A percentile compares a stretch with the other conserved stretches of the same genome.
phyloP scores from a whole-genome alignment of 805 yeast genomes.

The Sungouiella thailandica region DNA sequence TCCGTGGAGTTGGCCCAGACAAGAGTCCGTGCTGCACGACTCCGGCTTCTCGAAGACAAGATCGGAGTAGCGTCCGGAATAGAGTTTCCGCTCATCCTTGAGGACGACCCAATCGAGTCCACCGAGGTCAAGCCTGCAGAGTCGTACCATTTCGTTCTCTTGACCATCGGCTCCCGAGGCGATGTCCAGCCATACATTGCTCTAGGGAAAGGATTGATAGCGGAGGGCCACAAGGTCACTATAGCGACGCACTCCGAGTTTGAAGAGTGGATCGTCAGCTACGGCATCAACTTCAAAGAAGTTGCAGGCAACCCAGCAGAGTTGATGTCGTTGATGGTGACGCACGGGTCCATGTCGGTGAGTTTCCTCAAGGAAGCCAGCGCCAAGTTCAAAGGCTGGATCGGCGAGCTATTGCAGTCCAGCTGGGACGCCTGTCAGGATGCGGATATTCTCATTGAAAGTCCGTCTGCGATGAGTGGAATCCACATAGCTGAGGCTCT shows the following conservation, averaged over 20 bases:
- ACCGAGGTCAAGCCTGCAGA: constrained; percentile 51
- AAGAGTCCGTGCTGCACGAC: constrained; percentile 50
- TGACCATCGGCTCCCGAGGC: constrained; percentile 94
- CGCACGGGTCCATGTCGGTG: constrained; percentile 82
- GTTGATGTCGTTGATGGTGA: constrained; percentile 87
- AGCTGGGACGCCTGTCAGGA: constrained; percentile 87
- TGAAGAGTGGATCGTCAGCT: constrained; percentile 61
- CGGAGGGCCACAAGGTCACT: constrained; percentile 79
- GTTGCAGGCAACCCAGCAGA: constrained; percentile 94
- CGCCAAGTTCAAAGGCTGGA: constrained; percentile 76
- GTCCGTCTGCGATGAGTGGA: constrained; percentile 97
- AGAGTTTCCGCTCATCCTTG: constrained; percentile 64
- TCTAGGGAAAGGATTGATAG: constrained; percentile 67
- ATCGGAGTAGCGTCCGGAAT: constrained; percentile 55
- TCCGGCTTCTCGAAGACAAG: constrained; percentile 64
- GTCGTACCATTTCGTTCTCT: constrained; percentile 54
- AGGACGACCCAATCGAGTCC: constrained; percentile 53
- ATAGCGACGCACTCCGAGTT: constrained; percentile 88
- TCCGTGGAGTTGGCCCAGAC: constrained; percentile 3
- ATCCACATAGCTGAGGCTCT: constrained; percentile 92
- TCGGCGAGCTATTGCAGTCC: constrained; percentile 60
- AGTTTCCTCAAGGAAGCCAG: constrained; percentile 81
- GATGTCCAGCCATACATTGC: constrained; percentile 97
- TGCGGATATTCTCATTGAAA: constrained; percentile 80
- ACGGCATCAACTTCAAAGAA: constrained; percentile 63